phyloP scores from a whole-genome alignment of 2,329 filamentous ascomycete genomes.

The Phyllosticta citriasiana region DNA sequence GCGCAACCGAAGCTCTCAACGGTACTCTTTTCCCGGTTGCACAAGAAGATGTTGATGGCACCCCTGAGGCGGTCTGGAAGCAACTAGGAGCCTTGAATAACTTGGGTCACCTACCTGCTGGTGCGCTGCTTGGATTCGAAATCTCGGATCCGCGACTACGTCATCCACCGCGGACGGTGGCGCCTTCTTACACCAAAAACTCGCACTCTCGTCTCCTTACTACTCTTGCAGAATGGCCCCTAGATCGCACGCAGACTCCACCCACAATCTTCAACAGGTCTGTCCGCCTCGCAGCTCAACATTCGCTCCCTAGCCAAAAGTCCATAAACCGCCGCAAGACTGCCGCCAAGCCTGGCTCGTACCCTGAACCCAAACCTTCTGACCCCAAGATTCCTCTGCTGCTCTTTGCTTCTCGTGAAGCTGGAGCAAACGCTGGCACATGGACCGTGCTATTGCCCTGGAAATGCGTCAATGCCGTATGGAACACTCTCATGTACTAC shows the following conservation, averaged over 20 bases:
- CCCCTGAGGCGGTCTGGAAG: constrained; percentile 26
- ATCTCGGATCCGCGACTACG: constrained; percentile 70
- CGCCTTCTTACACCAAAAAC: constrained; percentile 14
- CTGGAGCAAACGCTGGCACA: constrained; percentile 48
- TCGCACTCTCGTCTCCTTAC: constrained; percentile 42
- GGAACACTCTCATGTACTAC: constrained; percentile 77
- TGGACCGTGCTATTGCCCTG: constrained; percentile 86
- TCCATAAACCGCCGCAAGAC: constrained; percentile 68
- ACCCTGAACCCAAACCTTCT: constrained; percentile 44
- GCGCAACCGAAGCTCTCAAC: constrained; percentile 67
- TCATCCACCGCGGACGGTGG: constrained; percentile 56
- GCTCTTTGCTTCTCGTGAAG: constrained; percentile 51
- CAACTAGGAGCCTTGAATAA: constrained; percentile 22
- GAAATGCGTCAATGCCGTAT: constrained; percentile 77
- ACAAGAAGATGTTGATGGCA: constrained; percentile 16
- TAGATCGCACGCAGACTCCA: constrained; percentile 42
- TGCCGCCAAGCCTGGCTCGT: constrained; percentile 50
- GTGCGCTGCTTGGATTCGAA: constrained; percentile 62
- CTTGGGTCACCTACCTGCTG: constrained; percentile 57
- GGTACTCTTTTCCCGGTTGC: constrained; percentile 50
- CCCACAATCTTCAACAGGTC: constrained; percentile 58
- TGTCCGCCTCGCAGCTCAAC: constrained; percentile 53
- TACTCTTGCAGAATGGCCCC: constrained; percentile 56
- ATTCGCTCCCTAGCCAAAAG: constrained; percentile 63
- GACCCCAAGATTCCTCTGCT: constrained; percentile 75